These are phyloP conservation scores for Russula olivacea DNA, from an alignment of 768 basidiomycete species.

Conservation along the genomic window DNA sequence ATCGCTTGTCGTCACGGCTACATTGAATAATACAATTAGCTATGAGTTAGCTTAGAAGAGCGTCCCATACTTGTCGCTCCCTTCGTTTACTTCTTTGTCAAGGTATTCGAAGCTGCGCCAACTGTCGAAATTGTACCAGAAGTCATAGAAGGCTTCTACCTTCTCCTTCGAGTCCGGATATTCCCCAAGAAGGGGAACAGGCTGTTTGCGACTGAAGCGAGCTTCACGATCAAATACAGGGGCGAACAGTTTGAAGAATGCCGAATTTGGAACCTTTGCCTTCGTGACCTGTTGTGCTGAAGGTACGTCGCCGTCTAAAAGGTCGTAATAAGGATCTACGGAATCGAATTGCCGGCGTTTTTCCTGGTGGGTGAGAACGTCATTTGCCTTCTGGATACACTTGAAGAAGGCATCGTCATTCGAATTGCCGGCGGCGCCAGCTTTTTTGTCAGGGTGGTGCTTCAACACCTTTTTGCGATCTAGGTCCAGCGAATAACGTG, in stretches of 20 bases:
- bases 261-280: constrained; percentile 43
- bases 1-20: constrained; percentile 97
- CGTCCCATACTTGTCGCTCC: constrained; percentile 75
- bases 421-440: constrained; percentile 62
- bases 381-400: constrained; percentile 98
- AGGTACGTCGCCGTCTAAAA: constrained; percentile 74
- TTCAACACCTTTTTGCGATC: constrained; percentile 98
- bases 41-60: background rate
- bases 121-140: constrained; percentile 99
- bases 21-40: background rate
- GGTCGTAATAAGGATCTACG: constrained; percentile 74
- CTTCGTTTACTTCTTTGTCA: constrained; percentile 98
- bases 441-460: constrained; percentile 95
- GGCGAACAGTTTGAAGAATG: constrained; percentile 66
- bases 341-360: constrained; percentile 94
- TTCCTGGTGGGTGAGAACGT: constrained; percentile 82
- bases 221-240: constrained; percentile 89
- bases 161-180: constrained; percentile 67
- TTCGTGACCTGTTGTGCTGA: constrained; percentile 52
- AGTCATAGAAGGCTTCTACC: constrained; percentile 94
- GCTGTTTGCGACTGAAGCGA: constrained; percentile 83
- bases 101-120: constrained; percentile 98
- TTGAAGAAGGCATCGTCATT: constrained; percentile 99
- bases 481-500: constrained; percentile 30
- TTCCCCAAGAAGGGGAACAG: constrained; percentile 75